phyloP scores from a whole-genome alignment of 106 monocot genomes.

The Acorus calamus region DNA sequence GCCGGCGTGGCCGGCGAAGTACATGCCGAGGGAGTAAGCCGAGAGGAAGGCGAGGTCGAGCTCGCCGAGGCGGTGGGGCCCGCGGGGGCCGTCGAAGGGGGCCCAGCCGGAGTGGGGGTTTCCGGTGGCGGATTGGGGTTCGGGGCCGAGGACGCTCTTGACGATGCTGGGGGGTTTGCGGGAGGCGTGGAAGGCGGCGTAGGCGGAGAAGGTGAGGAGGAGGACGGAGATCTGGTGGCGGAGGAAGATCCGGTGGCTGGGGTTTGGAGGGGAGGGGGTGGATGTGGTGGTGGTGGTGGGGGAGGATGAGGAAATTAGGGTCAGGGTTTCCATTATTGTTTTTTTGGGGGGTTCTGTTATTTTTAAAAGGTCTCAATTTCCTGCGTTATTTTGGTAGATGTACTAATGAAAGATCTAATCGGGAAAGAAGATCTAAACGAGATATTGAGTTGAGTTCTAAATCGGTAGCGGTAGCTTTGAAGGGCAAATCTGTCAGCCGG shows the following conservation, averaged over 20 bases:
- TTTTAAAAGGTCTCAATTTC: too few species aligned
- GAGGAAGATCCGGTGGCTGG: constrained; percentile 1
- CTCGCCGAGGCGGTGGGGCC: constrained; percentile 86
- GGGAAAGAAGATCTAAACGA: too few species aligned
- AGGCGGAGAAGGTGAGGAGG: constrained; percentile 67
- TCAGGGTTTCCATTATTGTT: constrained; percentile 7
- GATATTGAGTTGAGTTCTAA: too few species aligned
- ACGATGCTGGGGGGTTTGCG: constrained; percentile 97
- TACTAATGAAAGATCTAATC: too few species aligned
- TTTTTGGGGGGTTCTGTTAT: background rate
- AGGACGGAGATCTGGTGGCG: constrained; percentile 43
- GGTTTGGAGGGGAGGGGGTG: background rate
- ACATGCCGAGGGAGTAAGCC: constrained; percentile 71
- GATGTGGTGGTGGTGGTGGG: background rate
- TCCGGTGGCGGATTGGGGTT: constrained; percentile 1
- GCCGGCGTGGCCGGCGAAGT: constrained; percentile 63
- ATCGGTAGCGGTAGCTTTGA: too few species aligned
- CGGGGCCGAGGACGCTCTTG: constrained; percentile 55
- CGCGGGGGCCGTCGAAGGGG: constrained; percentile 52
- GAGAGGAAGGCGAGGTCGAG: constrained; percentile 90
- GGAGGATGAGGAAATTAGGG: background rate
- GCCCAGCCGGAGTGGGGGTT: constrained; percentile 29
- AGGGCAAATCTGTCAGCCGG: too few species aligned
- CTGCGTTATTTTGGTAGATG: too few species aligned
- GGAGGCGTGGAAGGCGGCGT: constrained; percentile 88